phyloP scores from a whole-genome alignment of 2,329 filamentous ascomycete genomes.

The Ascochyta viciae-villosae region DNA sequence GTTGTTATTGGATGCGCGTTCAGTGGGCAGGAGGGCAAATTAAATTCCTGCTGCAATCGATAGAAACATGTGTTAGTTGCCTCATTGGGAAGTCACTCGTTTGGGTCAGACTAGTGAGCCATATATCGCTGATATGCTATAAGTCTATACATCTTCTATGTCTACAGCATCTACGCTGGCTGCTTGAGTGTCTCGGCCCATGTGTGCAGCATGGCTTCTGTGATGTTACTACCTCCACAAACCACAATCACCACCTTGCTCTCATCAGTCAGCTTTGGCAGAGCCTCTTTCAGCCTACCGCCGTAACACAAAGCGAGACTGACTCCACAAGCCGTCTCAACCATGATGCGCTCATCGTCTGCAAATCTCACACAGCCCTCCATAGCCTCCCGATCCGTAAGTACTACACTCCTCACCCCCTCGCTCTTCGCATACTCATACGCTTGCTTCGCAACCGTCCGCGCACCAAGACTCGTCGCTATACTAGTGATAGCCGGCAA shows the following conservation, averaged over 20 bases:
- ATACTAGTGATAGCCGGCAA: constrained; percentile 75
- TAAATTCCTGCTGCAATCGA: constrained; percentile 5
- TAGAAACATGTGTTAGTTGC: neutral
- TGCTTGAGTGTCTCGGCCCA: constrained; percentile 9
- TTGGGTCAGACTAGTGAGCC: too few species aligned
- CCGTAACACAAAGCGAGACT: constrained; percentile 72
- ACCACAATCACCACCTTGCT: constrained; percentile 84
- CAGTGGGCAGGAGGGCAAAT: constrained; percentile 4
- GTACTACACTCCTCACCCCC: constrained; percentile 65
- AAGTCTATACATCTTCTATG: too few species aligned
- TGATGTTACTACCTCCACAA: constrained; percentile 69
- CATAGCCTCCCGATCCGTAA: constrained; percentile 78
- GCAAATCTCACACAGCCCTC: constrained; percentile 76
- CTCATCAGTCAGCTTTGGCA: constrained; percentile 59
- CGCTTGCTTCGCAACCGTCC: constrained; percentile 68
- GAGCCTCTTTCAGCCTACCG: constrained; percentile 61
- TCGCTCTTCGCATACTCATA: constrained; percentile 64
- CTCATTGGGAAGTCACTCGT: neutral
- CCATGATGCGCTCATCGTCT: constrained; percentile 78
- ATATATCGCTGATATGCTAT: too few species aligned
- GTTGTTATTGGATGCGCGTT: neutral
- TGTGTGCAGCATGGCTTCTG: constrained; percentile 39
- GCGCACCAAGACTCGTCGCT: constrained; percentile 74
- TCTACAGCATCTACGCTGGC: neutral
- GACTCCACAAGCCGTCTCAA: constrained; percentile 84